These are phyloP conservation scores for Umbelopsis sp. DNA, from an alignment of 192 early-diverging fungal species.

Conservation along the genomic window DNA sequence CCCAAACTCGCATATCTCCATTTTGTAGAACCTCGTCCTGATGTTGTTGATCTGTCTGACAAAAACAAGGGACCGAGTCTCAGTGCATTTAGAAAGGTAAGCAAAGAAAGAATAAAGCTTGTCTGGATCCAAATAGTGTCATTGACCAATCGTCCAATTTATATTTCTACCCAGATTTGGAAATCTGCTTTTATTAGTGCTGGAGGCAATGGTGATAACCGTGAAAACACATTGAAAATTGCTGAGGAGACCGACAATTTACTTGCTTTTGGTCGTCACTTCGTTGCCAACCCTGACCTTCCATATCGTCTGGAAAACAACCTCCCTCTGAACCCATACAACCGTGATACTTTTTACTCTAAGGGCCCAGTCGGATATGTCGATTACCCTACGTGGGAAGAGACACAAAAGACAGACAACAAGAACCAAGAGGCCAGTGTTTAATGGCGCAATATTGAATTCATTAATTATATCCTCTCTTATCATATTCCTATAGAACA, in stretches of 20 bases:
- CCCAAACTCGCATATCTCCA: conserved; percentile 37
- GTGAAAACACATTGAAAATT: conserved; percentile 2
- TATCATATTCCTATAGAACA: no score
- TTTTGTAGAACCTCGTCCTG: conserved; percentile 30
- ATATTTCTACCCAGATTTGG: conserved; percentile 27
- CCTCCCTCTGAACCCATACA: conserved; percentile 26
- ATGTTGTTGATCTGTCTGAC: neutral
- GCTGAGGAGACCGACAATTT: conserved; percentile 26
- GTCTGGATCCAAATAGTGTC: no score
- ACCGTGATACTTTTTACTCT: conserved; percentile 34
- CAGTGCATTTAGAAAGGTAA: neutral
- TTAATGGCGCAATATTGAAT: no score
- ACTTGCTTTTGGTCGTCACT: conserved; percentile 33
- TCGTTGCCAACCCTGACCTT: conserved; percentile 42
- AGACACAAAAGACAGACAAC: neutral
- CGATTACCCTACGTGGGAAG: conserved; percentile 33
- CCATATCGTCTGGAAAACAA: conserved; percentile 26
- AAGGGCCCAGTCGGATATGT: conserved; percentile 23
- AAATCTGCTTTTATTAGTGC: conserved; percentile 25
- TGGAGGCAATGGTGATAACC: conserved; percentile 24
- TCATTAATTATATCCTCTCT: no score
- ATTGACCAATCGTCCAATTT: neutral
- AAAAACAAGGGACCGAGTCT: neutral
- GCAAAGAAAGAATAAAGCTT: no score
- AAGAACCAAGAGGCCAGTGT: no score